These are phyloP conservation scores for Penicillium goetzii DNA, from an alignment of 495 filamentous ascomycete species.

Conservation along the genomic window DNA sequence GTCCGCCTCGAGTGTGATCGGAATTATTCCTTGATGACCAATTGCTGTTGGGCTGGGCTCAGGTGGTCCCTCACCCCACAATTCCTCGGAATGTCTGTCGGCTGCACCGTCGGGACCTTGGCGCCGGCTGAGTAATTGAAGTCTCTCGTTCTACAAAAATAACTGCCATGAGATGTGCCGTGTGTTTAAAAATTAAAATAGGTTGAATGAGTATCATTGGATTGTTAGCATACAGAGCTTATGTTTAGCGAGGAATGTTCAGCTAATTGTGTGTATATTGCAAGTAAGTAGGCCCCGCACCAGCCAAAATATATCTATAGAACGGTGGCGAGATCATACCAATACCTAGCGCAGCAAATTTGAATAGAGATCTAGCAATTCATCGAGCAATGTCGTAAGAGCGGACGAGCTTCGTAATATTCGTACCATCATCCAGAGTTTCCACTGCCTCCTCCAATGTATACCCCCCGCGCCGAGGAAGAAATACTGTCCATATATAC, in stretches of 20 bases:
- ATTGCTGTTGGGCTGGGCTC: conserved; percentile 7
- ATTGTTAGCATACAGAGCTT: too few species aligned
- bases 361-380: background rate
- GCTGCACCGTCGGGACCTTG: too few species aligned
- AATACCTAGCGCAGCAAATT: too few species aligned
- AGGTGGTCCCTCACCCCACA: too few species aligned
- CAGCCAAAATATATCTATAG: too few species aligned
- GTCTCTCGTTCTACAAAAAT: background rate
- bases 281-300: too few species aligned
- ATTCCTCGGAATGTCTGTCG: background rate
- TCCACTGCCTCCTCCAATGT: conserved; percentile 61
- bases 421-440: conserved; percentile 62
- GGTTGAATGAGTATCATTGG: too few species aligned
- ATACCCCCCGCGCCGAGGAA: conserved; percentile 64
- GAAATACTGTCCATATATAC: conserved; percentile 68
- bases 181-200: too few species aligned
- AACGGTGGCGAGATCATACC: too few species aligned
- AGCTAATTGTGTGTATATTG: too few species aligned
- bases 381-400: conserved; percentile 11
- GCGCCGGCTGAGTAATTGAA: background rate
- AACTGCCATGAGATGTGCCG: too few species aligned
- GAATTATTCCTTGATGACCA: conserved; percentile 19
- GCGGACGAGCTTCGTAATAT: conserved; percentile 57
- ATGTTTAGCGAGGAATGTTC: too few species aligned
- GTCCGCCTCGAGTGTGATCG: background rate